Conservation (phyloP, 1,284 basidiomycete genomes). For the Microbotryum intermedium region DNA sequence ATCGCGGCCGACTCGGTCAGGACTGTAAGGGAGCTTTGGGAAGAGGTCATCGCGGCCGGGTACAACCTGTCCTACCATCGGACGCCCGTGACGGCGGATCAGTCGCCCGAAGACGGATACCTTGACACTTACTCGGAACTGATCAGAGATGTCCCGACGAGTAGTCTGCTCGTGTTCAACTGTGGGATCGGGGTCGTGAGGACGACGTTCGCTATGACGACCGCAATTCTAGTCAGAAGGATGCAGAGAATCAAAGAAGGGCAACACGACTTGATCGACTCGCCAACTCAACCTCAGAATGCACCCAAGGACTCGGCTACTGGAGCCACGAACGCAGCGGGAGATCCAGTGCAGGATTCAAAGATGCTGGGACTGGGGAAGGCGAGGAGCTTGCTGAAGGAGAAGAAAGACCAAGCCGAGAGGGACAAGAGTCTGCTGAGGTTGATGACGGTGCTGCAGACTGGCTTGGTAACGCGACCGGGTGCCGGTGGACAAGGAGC, state of each 20-base stretch:
- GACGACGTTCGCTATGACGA: constrained; percentile 84
- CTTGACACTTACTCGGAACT: constrained; percentile 61
- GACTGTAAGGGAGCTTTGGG: constrained; percentile 82
- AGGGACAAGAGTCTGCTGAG: constrained; percentile 29
- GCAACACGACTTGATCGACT: constrained; percentile 45
- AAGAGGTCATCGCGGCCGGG: constrained; percentile 64
- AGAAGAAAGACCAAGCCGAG: constrained; percentile 25
- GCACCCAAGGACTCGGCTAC: background rate
- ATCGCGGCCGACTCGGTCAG: constrained; percentile 81
- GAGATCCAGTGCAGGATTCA: background rate
- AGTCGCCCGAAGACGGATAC: constrained; percentile 64
- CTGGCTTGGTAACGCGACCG: constrained; percentile 8
- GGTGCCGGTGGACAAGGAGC: constrained; percentile 44
- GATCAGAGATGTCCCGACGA: constrained; percentile 47
- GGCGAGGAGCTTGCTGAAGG: constrained; percentile 22
- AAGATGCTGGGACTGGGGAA: background rate
- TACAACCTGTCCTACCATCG: constrained; percentile 64
- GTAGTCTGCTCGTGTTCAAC: constrained; percentile 78
- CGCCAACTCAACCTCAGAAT: constrained; percentile 1
- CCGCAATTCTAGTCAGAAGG: constrained; percentile 77
- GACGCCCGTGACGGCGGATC: constrained; percentile 84
- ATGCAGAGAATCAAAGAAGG: constrained; percentile 74
- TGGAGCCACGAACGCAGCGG: background rate
- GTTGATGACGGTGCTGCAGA: constrained; percentile 33
- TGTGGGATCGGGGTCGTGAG: constrained; percentile 96